Percentiles rank a stretch among this genome's conserved stretches.
phyloP scores from a whole-genome alignment of 495 filamentous ascomycete genomes.

The Tuber magnatum region DNA sequence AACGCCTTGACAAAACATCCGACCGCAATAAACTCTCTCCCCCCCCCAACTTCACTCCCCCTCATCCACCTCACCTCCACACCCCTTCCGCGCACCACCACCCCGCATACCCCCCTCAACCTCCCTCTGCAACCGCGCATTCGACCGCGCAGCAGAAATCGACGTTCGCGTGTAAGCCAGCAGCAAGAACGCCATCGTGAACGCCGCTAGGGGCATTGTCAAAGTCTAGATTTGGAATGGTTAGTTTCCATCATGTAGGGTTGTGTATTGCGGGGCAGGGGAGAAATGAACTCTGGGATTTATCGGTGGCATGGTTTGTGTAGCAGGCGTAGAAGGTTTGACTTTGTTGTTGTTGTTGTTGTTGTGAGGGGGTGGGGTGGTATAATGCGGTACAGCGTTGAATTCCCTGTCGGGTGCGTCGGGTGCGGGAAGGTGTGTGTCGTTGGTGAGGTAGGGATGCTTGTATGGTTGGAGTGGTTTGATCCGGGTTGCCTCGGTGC shows the following conservation, averaged over 20 bases:
- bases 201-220: slow-evolving; percentile 43
- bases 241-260: not conserved
- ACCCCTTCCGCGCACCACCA: not conserved
- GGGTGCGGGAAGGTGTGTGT: no score
- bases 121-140: slow-evolving; percentile 43
- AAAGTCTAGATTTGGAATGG: slow-evolving; percentile 21
- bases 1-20: not conserved
- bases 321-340: not conserved
- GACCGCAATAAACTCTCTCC: not conserved
- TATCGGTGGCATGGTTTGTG: slow-evolving; percentile 23
- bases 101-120: slow-evolving; percentile 37
- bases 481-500: not conserved
- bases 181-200: slow-evolving; percentile 48
- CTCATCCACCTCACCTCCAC: not conserved
- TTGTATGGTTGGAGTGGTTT: no score
- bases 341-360: not conserved
- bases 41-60: not conserved
- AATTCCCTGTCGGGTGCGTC: no score
- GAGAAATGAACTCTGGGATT: slow-evolving; percentile 23
- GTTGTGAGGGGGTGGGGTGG: no score
- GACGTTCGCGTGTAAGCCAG: slow-evolving; percentile 46
- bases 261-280: not conserved
- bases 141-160: slow-evolving; percentile 45
- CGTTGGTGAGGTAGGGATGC: no score
- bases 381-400: no score